Percentiles rank a stretch among this genome's conserved stretches.
Evolutionary conservation across 805 yeast genomes (phyloP).

Genomic region (Schizosaccharomyces octosporus): DNA sequence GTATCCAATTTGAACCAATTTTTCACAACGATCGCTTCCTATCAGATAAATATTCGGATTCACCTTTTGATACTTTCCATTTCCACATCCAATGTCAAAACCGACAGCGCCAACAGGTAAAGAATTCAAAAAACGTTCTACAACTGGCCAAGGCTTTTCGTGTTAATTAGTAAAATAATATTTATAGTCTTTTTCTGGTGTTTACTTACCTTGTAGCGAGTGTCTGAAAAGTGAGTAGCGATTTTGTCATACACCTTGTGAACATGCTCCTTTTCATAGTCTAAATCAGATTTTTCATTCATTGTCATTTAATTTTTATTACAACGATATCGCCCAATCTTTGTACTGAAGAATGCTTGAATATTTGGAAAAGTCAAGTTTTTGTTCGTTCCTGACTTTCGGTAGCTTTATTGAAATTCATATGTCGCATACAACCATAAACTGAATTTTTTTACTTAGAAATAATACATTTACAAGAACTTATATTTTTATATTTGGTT

Average conservation of each 20-base stretch:
- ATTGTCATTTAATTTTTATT: not conserved
- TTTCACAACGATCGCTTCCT: slow-evolving; percentile 26
- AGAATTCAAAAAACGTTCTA: slow-evolving; percentile 35
- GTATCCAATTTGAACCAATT: slow-evolving; percentile 15
- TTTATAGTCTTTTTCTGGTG: not conserved
- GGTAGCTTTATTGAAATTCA: too few relatives aligned
- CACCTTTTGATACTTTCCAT: slow-evolving; percentile 67
- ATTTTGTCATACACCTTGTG: slow-evolving; percentile 85
- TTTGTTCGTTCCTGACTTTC: too few relatives aligned
- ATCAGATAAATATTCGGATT: slow-evolving; percentile 44
- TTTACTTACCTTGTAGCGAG: slow-evolving; percentile 40
- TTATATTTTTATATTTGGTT: too few relatives aligned
- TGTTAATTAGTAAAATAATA: not conserved
- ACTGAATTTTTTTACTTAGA: too few relatives aligned
- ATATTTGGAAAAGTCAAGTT: too few relatives aligned
- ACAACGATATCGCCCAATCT: not conserved
- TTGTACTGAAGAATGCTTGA: too few relatives aligned
- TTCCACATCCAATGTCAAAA: slow-evolving; percentile 89
- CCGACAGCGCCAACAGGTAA: slow-evolving; percentile 41
- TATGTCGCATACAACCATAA: too few relatives aligned
- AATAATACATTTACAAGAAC: too few relatives aligned
- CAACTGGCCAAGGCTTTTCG: slow-evolving; percentile 74
- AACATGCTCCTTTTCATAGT: slow-evolving; percentile 46
- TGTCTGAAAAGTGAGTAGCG: slow-evolving; percentile 78
- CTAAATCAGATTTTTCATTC: slow-evolving; percentile 16